Evolutionary conservation across 257 asterid genomes (phyloP), one percentile per base, ranked within the genome.

Genomic region (Lantana camara): DNA sequence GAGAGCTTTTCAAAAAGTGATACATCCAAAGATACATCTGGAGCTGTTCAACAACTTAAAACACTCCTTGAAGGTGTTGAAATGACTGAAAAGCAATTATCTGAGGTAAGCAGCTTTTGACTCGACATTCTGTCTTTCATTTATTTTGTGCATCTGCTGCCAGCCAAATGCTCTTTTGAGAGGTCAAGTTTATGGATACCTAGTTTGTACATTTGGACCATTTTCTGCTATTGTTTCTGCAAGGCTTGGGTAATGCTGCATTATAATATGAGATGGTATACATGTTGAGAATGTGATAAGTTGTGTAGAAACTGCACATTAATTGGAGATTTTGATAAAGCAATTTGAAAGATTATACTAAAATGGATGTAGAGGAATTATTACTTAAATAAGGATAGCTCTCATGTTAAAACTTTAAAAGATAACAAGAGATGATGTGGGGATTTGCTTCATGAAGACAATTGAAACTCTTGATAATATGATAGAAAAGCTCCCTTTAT

Each of bases 41-140:
- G 93, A 68, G 86, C 96, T 61, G 87, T 79, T 65, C 85, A 80
- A 41, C 98, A 88, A 65, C 86, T 94, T 57, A 94, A 76, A 75
- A 78, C 85, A 42, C 98, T 94, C 60, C 85, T 94, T 17, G 91
- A 86, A 77, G 99, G 99, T 71, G 98, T 94, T 66, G 99, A 91
- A 71, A 90, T 94, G 98, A 94, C 99, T 46, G 99, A 94, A 41
- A 90, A 90, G 62, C 99, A 90, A 78, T 86, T 94, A 15, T 47
- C 72, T 10, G 99, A 88, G 99, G 99, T 94, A 85, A 19, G 4
- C 51, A 16, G 32, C 15, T 17, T 61, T 24, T 46, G 41, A 14
- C 34, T 67, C 32, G 35, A 17, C 15, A 35, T 70, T 46, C 15
- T 53, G 15, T 15, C 24, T 1, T 23, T 27, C 4, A 29, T 66